A percentile compares a stretch with the other conserved stretches of the same genome.
Evolutionary conservation across 2,329 filamentous ascomycete species (phyloP).

Genomic region (Stagonosporopsis rhizophila): DNA sequence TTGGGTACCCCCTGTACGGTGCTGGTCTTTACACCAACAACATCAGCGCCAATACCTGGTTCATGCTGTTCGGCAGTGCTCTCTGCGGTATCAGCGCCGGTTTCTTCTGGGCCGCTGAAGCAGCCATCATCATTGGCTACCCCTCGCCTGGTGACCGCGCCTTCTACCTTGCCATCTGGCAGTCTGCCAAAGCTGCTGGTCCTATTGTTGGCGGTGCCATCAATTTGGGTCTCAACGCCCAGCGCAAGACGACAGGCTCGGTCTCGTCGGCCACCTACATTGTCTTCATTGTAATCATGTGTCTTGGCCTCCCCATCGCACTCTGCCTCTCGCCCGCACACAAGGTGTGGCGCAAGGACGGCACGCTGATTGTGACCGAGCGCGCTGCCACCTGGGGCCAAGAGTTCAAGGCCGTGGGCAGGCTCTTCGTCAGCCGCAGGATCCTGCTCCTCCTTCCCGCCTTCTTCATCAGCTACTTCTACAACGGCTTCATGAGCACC

Average conservation of each 20-base stretch:
- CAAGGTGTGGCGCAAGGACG: conserved; percentile 55
- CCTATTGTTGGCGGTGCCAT: conserved; percentile 60
- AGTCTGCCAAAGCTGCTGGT: conserved; percentile 44
- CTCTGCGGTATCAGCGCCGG: conserved; percentile 51
- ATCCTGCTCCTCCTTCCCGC: conserved; percentile 45
- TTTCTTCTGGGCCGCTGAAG: conserved; percentile 54
- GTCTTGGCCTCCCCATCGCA: conserved; percentile 53
- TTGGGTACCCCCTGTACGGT: conserved; percentile 53
- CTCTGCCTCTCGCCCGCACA: conserved; percentile 55
- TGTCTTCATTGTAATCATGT: conserved; percentile 58
- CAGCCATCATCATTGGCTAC: conserved; percentile 52
- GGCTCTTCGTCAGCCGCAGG: conserved; percentile 39
- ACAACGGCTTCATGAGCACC: conserved; percentile 47
- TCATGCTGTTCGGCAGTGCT: conserved; percentile 50
- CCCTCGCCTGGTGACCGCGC: conserved; percentile 47
- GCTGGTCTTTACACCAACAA: conserved; percentile 53
- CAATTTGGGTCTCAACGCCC: conserved; percentile 57
- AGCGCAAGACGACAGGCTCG: conserved; percentile 48
- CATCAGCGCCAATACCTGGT: conserved; percentile 49
- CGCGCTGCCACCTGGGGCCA: conserved; percentile 33
- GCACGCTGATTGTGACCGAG: conserved; percentile 42
- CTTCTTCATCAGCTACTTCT: conserved; percentile 50
- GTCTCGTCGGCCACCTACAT: conserved; percentile 53
- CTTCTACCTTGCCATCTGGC: conserved; percentile 48
- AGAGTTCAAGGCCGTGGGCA: conserved; percentile 43